phyloP scores from a whole-genome alignment of 148 eudicot species.

The Simmondsia chinensis region DNA sequence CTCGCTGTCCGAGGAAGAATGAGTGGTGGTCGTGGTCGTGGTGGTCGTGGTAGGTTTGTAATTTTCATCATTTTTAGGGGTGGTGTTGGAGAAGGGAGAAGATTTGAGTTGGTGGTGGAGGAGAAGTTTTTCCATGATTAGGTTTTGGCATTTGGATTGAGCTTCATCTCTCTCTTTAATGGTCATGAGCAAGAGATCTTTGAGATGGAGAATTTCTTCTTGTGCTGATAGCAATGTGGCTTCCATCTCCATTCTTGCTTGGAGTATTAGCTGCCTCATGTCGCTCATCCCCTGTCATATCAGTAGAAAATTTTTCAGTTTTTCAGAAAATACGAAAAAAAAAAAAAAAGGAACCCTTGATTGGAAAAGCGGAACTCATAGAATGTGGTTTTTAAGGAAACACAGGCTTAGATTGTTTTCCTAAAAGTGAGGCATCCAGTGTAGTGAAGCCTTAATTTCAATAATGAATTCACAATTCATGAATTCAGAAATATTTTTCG shows the following conservation, averaged over 20 bases:
- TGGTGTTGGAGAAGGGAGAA: constrained; percentile 12
- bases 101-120: constrained; percentile 34
- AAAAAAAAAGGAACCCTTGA: not conserved
- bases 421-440: no score
- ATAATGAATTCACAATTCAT: no score
- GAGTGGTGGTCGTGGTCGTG: constrained; percentile 7
- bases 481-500: no score
- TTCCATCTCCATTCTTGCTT: constrained; percentile 67
- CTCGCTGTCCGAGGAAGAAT: constrained; percentile 24
- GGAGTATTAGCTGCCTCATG: constrained; percentile 48
- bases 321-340: not conserved
- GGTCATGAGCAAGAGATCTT: constrained; percentile 32
- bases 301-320: not conserved
- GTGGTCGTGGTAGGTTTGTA: constrained; percentile 6
- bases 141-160: constrained; percentile 37
- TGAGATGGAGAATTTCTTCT: constrained; percentile 57
- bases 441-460: no score
- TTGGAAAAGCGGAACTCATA: not conserved
- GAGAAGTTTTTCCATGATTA: constrained; percentile 33
- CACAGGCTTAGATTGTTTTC: no score
- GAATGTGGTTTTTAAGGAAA: no score
- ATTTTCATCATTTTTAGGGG: constrained; percentile 17
- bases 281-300: constrained; percentile 44
- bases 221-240: constrained; percentile 54
- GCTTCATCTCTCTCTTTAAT: constrained; percentile 73